Base-by-base conservation (phyloP, 2,329 filamentous ascomycete species). In the Phaeosphaeria sp. region DNA sequence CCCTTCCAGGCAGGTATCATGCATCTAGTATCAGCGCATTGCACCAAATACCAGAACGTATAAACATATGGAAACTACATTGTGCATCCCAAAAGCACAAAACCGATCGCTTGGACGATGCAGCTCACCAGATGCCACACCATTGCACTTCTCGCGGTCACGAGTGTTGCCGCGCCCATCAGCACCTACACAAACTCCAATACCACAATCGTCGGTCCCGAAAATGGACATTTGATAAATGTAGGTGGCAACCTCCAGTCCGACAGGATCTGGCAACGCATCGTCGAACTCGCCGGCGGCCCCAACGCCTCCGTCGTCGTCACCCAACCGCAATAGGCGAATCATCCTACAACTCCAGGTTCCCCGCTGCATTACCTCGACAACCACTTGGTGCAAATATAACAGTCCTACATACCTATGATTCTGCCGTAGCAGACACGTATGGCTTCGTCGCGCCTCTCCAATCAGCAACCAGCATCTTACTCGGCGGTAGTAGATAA, bases 291-390 rank as follows among this genome's bases (percentile, higher is more conserved):
- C 9, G 68, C 68, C 22, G 68, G 68, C 22, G 68, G 68, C 1
- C 60, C 64, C 3, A 36, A 67, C 9, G 64, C 65, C 10, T 55
- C 65, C n/a, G 59, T 69, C 10, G 63, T 68, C 21, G 65, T 71
- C 2, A 54, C 69, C 68, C 68, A 7, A 71, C 68, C 6, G 68
- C 68, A 1, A 65, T 65, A 39, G 68, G 68, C 17, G 68, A 69
- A 15, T 50, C 60, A 6, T 61, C 59, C 7, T 71, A 71, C 49
- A 39, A 55, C 52, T 49, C 59, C 15, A 67, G 63, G 41, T 69
- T 69, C 46, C 54, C 60, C 2, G 53, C 68, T 1, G 67, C 68
- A 25, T 53, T 62, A 5, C 55, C 64, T 0, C 53, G 69, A 21
- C 62, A 64, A 17, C 54, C 54, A 0, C 61, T 66, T 7, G 66